Conservation (phyloP, 2,329 filamentous ascomycete genomes). For the Scedosporium aurantiacum region DNA sequence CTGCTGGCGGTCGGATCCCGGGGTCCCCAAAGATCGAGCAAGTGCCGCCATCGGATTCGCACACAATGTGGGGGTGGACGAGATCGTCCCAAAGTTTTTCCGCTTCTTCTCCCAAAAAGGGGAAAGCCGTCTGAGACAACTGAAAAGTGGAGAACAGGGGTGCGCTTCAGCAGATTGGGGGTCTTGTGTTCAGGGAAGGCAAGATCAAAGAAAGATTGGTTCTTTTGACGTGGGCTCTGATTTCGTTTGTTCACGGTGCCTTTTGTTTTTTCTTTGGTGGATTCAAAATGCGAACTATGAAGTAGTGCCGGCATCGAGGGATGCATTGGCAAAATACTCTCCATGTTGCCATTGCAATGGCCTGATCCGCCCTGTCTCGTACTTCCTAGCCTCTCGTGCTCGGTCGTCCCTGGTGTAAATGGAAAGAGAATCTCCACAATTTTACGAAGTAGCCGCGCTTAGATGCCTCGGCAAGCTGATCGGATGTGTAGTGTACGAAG, state of each 20-base stretch:
- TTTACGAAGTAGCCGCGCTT: no score
- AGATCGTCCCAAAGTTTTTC: neutral
- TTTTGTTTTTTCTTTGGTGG: neutral
- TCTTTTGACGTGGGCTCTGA: no score
- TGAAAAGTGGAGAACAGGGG: neutral
- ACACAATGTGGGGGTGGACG: constrained; percentile 2
- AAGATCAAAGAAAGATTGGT: no score
- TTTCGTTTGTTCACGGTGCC: neutral
- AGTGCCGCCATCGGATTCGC: neutral
- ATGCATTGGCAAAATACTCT: neutral
- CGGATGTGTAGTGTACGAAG: no score
- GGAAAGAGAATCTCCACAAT: neutral
- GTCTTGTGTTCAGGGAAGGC: neutral
- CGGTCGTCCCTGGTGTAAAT: no score
- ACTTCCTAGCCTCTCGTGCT: no score
- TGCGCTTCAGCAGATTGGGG: neutral
- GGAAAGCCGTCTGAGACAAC: neutral
- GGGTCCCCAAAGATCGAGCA: neutral
- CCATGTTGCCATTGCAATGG: neutral
- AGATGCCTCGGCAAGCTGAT: no score
- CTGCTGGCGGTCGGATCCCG: neutral
- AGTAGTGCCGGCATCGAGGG: neutral
- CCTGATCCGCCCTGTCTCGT: neutral
- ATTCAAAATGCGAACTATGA: neutral
- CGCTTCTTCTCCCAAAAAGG: neutral